Conservation (phyloP, 2,329 filamentous ascomycete species). For the Pseudocercospora vitis region DNA sequence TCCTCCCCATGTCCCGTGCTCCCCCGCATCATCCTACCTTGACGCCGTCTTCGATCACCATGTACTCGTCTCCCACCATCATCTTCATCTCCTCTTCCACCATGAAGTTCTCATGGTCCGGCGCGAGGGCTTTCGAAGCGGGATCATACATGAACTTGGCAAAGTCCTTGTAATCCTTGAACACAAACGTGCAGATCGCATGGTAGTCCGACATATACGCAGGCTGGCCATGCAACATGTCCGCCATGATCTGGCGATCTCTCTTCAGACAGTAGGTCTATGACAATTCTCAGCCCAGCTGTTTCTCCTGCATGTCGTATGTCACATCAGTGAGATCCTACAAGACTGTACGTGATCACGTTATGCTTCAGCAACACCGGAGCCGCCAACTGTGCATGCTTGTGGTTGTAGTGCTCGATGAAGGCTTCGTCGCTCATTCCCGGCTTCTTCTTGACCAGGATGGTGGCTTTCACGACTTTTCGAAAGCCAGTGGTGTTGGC, state of each 20-base stretch:
- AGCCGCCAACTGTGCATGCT: constrained; percentile 47
- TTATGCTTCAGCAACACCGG: constrained; percentile 47
- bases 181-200: constrained; percentile 52
- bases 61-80: constrained; percentile 49
- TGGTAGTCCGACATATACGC: constrained; percentile 48
- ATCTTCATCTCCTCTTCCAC: constrained; percentile 43
- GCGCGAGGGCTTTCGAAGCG: constrained; percentile 43
- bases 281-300: constrained; percentile 13
- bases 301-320: neutral
- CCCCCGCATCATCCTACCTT: constrained; percentile 7
- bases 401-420: constrained; percentile 48
- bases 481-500: constrained; percentile 47
- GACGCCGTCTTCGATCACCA: constrained; percentile 27
- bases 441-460: constrained; percentile 50
- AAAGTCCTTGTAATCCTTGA: constrained; percentile 48
- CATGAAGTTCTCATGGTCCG: constrained; percentile 41
- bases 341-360: constrained; percentile 48
- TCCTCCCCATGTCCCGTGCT: no score
- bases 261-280: constrained; percentile 49
- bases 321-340: constrained; percentile 30
- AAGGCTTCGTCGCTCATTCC: constrained; percentile 48
- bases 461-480: constrained; percentile 49
- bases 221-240: constrained; percentile 47
- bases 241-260: constrained; percentile 47
- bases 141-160: constrained; percentile 50